Conservation (phyloP, 805 yeast genomes). For the Yueomyces sp. region DNA sequence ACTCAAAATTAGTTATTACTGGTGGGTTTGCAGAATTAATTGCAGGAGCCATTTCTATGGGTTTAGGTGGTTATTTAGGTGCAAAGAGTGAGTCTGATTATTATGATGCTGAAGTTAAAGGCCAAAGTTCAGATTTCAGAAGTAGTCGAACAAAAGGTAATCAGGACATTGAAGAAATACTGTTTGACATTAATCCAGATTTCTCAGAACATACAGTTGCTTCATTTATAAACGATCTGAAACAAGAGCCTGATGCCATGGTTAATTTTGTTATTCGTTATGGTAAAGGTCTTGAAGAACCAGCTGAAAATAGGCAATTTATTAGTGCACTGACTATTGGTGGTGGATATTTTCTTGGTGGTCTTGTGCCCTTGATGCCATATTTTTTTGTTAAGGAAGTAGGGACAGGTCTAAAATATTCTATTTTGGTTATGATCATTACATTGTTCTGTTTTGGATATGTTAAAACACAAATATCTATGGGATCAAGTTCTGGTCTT, state of each 20-base stretch:
- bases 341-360: constrained; percentile 77
- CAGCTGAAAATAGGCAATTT: constrained; percentile 81
- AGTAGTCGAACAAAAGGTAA: constrained; percentile 51
- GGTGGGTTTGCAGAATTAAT: constrained; percentile 98
- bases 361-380: constrained; percentile 82
- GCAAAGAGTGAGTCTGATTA: constrained; percentile 81
- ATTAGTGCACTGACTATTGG: constrained; percentile 88
- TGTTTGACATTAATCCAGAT: constrained; percentile 49
- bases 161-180: constrained; percentile 69
- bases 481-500: constrained; percentile 63
- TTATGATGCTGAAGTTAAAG: constrained; percentile 55
- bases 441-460: constrained; percentile 83
- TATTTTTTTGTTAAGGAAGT: constrained; percentile 76
- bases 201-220: constrained; percentile 59
- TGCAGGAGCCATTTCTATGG: constrained; percentile 96
- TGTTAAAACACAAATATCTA: constrained; percentile 69
- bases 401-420: constrained; percentile 57
- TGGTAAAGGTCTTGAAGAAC: constrained; percentile 91
- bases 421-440: constrained; percentile 69
- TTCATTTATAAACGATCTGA: constrained; percentile 64
- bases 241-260: constrained; percentile 62
- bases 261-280: constrained; percentile 77
- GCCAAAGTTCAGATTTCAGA: constrained; percentile 57
- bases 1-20: constrained; percentile 79
- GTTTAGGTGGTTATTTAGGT: constrained; percentile 91